Percentiles rank a stretch among this genome's conserved stretches.
phyloP scores from a whole-genome alignment of 306 rosid species.

The Delonix regia region DNA sequence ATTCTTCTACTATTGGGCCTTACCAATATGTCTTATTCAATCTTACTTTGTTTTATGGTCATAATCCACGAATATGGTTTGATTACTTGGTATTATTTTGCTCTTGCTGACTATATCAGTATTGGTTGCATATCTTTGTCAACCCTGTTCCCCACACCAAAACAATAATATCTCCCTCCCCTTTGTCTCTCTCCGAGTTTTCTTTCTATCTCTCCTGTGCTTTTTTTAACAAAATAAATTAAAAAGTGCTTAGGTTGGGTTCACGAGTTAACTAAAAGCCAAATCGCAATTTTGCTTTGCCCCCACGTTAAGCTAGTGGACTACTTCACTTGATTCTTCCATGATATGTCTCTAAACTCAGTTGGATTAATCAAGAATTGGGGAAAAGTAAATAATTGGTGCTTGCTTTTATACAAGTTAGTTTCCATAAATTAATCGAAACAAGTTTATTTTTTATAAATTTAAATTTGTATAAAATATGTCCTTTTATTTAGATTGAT shows the following conservation, averaged over 20 bases:
- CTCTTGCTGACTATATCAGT: conserved; percentile 39
- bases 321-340: conserved; percentile 5
- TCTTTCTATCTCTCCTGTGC: too few species aligned
- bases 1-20: background rate
- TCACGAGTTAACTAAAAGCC: conserved; percentile 32
- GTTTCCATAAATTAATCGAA: too few species aligned
- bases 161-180: conserved; percentile 16
- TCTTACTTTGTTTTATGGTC: background rate
- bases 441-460: too few species aligned
- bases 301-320: conserved; percentile 26
- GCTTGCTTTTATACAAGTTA: too few species aligned
- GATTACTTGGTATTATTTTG: too few species aligned
- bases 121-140: conserved; percentile 49
- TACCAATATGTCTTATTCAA: background rate
- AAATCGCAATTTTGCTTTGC: conserved; percentile 29
- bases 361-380: too few species aligned
- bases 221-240: background rate
- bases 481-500: too few species aligned
- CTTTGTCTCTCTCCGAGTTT: background rate
- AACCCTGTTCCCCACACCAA: conserved; percentile 27
- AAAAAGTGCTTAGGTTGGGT: conserved; percentile 22
- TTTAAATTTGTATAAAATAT: too few species aligned
- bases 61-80: too few species aligned
- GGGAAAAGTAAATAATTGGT: too few species aligned
- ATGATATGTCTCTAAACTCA: background rate